Evolutionary conservation across 768 basidiomycete genomes (phyloP), one percentile per base, ranked within the genome.

Genomic region (Russula lepida): DNA sequence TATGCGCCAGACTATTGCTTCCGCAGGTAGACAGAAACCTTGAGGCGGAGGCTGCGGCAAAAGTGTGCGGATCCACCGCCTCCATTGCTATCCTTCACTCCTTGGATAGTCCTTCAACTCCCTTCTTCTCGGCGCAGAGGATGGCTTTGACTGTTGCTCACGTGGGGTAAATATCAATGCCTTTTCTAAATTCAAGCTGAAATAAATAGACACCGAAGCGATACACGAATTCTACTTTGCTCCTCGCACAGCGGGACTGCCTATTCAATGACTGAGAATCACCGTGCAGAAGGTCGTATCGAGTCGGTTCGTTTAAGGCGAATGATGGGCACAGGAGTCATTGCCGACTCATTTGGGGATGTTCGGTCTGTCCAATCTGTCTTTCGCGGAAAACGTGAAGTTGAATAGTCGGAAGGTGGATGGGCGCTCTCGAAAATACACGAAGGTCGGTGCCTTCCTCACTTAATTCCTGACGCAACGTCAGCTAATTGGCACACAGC

Each of bases 281-380:
- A 99, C 70, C 95, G 98, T 71, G 88, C 93, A n/a, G 95, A 98
- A 67, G 81, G 91, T 25, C 85, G 85, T 35, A 79, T 90, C 11
- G 97, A 99, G 71, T 83, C 89, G 32, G 84, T 84, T 47, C 79
- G 97, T 47, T 75, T 99, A 56, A 81, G 95, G 33, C 81, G 89
- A 56, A 89, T 93, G 84, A 93, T 91, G 84, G 89, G 93, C 12
- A 86, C 87, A 9, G 87, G 89, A 3, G 73, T 95, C 28, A 89
- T 97, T 47, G 90, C 90, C 2, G 95, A 98, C 71, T 94, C 92
- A 6, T 98, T 91, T 68, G 95, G 95, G 7, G 95, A 98, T 78
- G 83, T 86, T 32, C 78, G 95, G 84, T 91, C 71, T 73, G 75
- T 70, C 19, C n/a, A 48, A 4, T 25, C 19, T 11, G 19, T 37